Evolutionary conservation across 805 yeast species (phyloP).

Genomic region (Saccharomycopsis malanga): DNA sequence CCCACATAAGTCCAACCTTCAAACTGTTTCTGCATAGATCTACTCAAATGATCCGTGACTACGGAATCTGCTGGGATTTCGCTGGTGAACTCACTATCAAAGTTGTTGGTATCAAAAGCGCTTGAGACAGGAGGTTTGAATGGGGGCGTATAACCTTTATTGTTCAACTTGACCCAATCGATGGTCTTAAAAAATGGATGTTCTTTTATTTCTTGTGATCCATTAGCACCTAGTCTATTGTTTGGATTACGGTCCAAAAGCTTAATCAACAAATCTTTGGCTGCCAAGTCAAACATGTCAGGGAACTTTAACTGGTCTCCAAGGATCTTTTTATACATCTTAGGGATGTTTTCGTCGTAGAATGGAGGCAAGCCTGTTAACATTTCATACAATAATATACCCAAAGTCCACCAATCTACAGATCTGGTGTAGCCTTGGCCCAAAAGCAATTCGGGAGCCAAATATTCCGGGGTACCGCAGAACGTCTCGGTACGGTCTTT

Average conservation of each 20-base stretch:
- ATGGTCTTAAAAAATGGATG: conserved; percentile 74
- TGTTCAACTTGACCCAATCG: conserved; percentile 68
- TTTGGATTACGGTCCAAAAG: conserved; percentile 59
- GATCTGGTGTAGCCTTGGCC: conserved; percentile 93
- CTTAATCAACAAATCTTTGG: conserved; percentile 63
- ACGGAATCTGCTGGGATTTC: conserved; percentile 95
- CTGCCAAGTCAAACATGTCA: conserved; percentile 68
- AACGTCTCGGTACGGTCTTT: conserved; percentile 87
- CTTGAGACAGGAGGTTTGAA: conserved; percentile 86
- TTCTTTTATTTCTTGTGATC: conserved; percentile 66
- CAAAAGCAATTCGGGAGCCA: conserved; percentile 88
- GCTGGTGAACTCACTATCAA: conserved; percentile 84
- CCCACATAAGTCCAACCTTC: conserved; percentile 99
- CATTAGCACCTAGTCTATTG: conserved; percentile 67
- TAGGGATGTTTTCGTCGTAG: conserved; percentile 87
- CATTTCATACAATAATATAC: conserved; percentile 91
- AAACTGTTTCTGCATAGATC: conserved; percentile 93
- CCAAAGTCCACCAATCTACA: conserved; percentile 99
- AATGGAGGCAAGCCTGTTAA: conserved; percentile 95
- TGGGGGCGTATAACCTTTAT: conserved; percentile 82
- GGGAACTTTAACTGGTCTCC: conserved; percentile 89
- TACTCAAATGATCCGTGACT: conserved; percentile 85
- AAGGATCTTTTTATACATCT: conserved; percentile 89
- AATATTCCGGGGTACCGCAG: conserved; percentile 97
- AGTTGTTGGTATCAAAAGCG: conserved; percentile 85